Evolutionary conservation across 139 green algal species (phyloP).

Genomic region (Chlamydomonas sp.): DNA sequence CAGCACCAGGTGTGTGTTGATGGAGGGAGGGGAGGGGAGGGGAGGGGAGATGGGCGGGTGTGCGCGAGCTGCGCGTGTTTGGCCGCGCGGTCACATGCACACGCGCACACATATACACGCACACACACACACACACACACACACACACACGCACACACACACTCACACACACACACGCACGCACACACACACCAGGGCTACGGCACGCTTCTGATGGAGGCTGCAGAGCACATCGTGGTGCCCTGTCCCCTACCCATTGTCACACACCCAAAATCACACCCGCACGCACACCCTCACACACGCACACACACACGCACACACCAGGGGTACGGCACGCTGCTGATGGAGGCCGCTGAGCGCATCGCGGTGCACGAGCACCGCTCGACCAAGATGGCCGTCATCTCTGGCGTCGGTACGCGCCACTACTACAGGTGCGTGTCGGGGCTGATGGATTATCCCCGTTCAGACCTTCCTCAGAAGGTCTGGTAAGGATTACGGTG

Average conservation of each 20-base stretch:
- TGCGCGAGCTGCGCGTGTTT: no score
- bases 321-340: conserved; percentile 81
- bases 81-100: no score
- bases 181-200: no score
- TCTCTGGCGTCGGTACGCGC: conserved; percentile 93
- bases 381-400: conserved; percentile 84
- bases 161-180: no score
- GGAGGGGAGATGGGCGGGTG: no score
- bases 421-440: conserved; percentile 99
- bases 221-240: conserved; percentile 84
- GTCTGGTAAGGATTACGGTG: no score
- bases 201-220: conserved; percentile 87
- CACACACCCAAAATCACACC: no score
- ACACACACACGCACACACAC: no score
- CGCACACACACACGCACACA: no score
- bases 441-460: conserved; percentile 5
- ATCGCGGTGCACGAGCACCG: conserved; percentile 85
- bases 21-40: not conserved
- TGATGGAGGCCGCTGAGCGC: conserved; percentile 91
- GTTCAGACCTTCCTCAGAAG: no score
- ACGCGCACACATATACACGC: not conserved
- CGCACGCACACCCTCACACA: no score
- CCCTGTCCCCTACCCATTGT: not conserved
- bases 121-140: no score
- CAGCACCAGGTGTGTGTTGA: conserved; percentile 77